These are phyloP conservation scores for Argentina anserina DNA, from an alignment of 306 rosid species.

Conservation along the genomic window DNA sequence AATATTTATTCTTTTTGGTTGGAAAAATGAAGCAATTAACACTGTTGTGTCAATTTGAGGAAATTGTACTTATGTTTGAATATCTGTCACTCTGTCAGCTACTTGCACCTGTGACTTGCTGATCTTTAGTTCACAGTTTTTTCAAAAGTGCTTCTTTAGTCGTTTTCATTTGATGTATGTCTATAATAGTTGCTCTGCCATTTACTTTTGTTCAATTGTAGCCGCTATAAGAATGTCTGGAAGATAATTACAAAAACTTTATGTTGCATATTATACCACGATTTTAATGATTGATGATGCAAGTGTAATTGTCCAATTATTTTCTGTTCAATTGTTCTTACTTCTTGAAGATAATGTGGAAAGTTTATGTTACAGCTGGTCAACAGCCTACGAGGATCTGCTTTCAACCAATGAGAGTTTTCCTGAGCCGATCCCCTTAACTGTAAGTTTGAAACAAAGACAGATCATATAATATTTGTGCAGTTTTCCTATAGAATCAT, in stretches of 20 bases:
- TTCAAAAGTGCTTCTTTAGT: background rate
- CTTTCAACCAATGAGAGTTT: conserved; percentile 70
- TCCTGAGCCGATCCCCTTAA: conserved; percentile 72
- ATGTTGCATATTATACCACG: conserved; percentile 33
- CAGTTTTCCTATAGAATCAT: background rate
- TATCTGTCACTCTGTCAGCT: background rate
- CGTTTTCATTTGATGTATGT: background rate
- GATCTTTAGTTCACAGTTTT: background rate
- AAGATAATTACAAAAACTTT: background rate
- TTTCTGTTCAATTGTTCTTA: conserved; percentile 3
- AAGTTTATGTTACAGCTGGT: conserved; percentile 70
- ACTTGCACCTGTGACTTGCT: background rate
- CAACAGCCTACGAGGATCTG: conserved; percentile 83
- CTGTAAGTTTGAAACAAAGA: conserved; percentile 50
- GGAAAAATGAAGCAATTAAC: background rate
- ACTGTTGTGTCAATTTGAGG: background rate
- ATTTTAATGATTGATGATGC: background rate
- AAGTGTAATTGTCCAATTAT: conserved; percentile 2
- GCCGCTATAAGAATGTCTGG: background rate
- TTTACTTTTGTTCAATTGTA: background rate
- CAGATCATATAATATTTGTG: background rate
- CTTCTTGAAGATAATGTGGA: conserved; percentile 15
- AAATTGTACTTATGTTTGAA: background rate
- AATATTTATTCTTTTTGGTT: background rate
- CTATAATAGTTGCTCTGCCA: background rate